These are phyloP conservation scores for Kazachstania sp. DNA, from an alignment of 1,139 yeast species.

Conservation along the genomic window DNA sequence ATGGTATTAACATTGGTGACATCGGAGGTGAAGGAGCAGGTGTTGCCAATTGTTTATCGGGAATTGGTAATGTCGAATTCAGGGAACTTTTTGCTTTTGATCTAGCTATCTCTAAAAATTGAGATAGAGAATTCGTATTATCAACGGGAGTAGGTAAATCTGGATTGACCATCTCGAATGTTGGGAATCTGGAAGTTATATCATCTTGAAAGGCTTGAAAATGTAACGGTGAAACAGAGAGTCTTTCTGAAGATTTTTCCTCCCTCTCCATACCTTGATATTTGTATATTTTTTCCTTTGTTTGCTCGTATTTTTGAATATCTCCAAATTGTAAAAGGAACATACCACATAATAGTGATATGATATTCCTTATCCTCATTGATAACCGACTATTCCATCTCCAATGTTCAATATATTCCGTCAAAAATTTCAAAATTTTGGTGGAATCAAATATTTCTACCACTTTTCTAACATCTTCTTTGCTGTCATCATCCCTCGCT, in stretches of 20 bases:
- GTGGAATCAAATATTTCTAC: slow-evolving; percentile 25
- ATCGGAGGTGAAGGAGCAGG: slow-evolving; percentile 83
- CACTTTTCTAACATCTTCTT: slow-evolving; percentile 7
- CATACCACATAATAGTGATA: slow-evolving; percentile 51
- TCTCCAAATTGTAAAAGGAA: slow-evolving; percentile 62
- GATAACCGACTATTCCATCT: slow-evolving; percentile 43
- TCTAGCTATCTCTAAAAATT: slow-evolving; percentile 52
- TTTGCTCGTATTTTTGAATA: slow-evolving; percentile 33
- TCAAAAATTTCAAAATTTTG: slow-evolving; percentile 39
- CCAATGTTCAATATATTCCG: slow-evolving; percentile 55
- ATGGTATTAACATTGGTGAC: slow-evolving; percentile 38
- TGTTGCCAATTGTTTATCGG: slow-evolving; percentile 69
- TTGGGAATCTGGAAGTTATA: slow-evolving; percentile 64
- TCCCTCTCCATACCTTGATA: slow-evolving; percentile 38
- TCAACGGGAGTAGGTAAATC: slow-evolving; percentile 40
- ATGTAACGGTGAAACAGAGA: slow-evolving; percentile 66
- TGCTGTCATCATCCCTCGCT: slow-evolving; percentile 14
- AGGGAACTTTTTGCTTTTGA: slow-evolving; percentile 43
- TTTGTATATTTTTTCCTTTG: slow-evolving; percentile 44
- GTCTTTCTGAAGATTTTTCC: slow-evolving; percentile 22
- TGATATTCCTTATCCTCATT: slow-evolving; percentile 45
- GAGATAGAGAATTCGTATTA: slow-evolving; percentile 47
- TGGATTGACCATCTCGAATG: slow-evolving; percentile 45
- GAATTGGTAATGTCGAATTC: slow-evolving; percentile 45
- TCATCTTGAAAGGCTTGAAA: slow-evolving; percentile 74